A percentile compares a stretch with the other conserved stretches of the same genome.
phyloP scores from a whole-genome alignment of 1,284 basidiomycete species.

The Boletus hoseneyae region DNA sequence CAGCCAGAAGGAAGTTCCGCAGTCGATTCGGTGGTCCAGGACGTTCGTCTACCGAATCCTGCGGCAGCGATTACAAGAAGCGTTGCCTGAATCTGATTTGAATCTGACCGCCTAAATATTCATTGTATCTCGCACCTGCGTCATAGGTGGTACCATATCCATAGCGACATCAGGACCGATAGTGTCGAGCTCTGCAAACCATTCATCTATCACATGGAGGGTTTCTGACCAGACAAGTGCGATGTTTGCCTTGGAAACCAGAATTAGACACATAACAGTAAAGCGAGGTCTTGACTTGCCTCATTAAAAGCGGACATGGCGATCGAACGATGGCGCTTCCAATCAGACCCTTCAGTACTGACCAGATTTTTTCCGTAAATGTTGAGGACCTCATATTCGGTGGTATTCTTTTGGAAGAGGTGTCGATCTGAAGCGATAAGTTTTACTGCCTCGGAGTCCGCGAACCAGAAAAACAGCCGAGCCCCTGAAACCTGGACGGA shows the following conservation, averaged over 20 bases:
- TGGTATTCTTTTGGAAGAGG: constrained; percentile 37
- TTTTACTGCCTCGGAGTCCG: constrained; percentile 36
- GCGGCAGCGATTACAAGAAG: constrained; percentile 42
- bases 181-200: constrained; percentile 40
- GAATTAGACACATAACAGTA: neutral
- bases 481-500: too few species aligned
- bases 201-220: constrained; percentile 40
- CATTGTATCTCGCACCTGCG: constrained; percentile 20
- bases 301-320: constrained; percentile 30
- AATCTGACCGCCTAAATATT: neutral
- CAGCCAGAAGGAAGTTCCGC: constrained; percentile 31
- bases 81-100: constrained; percentile 27
- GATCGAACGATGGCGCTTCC: constrained; percentile 28
- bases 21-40: constrained; percentile 32
- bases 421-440: constrained; percentile 30
- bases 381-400: constrained; percentile 19
- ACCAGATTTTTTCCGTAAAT: constrained; percentile 23
- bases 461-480: too few species aligned
- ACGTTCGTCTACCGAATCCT: constrained; percentile 39
- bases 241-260: constrained; percentile 37
- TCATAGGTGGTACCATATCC: constrained; percentile 32
- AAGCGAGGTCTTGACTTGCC: constrained; percentile 6
- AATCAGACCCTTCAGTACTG: constrained; percentile 20
- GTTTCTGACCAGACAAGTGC: constrained; percentile 45
- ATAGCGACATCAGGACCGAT: constrained; percentile 20